Evolutionary conservation across 2,329 filamentous ascomycete species (phyloP).

Genomic region (Thelonectria olida): DNA sequence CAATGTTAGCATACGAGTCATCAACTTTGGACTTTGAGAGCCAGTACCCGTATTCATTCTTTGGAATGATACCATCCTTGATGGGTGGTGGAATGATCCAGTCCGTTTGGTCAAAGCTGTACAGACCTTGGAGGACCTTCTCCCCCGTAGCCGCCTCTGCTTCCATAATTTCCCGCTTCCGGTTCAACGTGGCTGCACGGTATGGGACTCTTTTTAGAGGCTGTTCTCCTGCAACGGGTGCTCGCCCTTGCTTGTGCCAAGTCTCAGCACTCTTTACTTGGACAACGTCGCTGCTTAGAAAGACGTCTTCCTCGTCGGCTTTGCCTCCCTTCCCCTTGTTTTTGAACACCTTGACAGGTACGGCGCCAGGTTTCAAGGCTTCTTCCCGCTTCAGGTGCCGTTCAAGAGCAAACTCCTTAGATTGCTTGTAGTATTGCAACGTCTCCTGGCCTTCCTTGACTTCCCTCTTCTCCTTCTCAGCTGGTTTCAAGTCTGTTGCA

Average conservation of each 20-base stretch:
- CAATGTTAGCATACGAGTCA: conserved; percentile 29
- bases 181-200: conserved; percentile 87
- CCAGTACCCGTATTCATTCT: conserved; percentile 81
- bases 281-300: conserved; percentile 79
- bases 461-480: conserved; percentile 76
- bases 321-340: conserved; percentile 79
- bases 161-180: conserved; percentile 90
- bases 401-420: conserved; percentile 84
- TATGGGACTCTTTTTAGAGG: conserved; percentile 90
- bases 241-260: conserved; percentile 96
- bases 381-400: conserved; percentile 92
- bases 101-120: conserved; percentile 85
- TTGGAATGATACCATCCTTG: conserved; percentile 84
- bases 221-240: conserved; percentile 73
- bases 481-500: conserved; percentile 76
- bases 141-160: conserved; percentile 80
- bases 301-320: conserved; percentile 82
- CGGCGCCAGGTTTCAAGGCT: conserved; percentile 75
- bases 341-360: conserved; percentile 78
- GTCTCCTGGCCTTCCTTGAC: conserved; percentile 81
- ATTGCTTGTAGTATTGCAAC: conserved; percentile 87
- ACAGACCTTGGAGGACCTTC: conserved; percentile 88
- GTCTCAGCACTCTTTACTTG: conserved; percentile 91
- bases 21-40: neutral
- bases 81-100: conserved; percentile 96